Percentiles rank a stretch among this genome's conserved stretches.
Conservation (phyloP, 2,329 filamentous ascomycete genomes). For the Claviceps sorghi region DNA sequence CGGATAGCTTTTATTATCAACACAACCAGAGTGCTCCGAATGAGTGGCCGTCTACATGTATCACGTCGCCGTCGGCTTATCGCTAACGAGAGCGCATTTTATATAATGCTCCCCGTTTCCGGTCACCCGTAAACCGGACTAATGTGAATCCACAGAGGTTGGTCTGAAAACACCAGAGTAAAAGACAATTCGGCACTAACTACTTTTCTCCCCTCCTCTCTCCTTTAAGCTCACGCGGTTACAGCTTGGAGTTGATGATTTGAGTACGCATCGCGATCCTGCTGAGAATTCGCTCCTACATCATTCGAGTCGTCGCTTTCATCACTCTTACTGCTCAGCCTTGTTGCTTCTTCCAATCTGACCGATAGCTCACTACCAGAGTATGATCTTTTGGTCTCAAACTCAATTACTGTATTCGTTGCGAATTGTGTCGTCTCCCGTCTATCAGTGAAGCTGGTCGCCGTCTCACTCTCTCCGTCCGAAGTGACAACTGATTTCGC, state of each 20-base stretch:
- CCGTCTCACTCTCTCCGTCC: slow-evolving; percentile 46
- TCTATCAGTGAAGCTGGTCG: slow-evolving; percentile 45
- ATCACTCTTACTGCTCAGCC: background rate
- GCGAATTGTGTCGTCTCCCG: slow-evolving; percentile 39
- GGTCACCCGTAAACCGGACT: background rate
- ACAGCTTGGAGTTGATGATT: slow-evolving; percentile 18
- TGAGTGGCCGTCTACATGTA: background rate
- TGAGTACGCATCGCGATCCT: slow-evolving; percentile 16
- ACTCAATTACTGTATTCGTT: slow-evolving; percentile 22
- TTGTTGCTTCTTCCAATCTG: background rate
- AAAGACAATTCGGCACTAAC: slow-evolving; percentile 7
- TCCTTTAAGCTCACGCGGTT: slow-evolving; percentile 15
- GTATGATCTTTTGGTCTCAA: background rate
- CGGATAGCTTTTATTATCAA: background rate
- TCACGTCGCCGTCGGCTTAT: background rate
- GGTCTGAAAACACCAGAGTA: slow-evolving; percentile 14
- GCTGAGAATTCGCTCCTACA: slow-evolving; percentile 10
- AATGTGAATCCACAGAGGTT: background rate
- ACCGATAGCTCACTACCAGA: background rate
- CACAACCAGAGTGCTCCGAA: background rate
- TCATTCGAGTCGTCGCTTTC: slow-evolving; percentile 1
- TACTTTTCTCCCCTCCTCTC: background rate
- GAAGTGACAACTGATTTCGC: slow-evolving; percentile 33
- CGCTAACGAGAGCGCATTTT: background rate
- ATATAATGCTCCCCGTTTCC: background rate